A percentile compares a stretch with the other conserved stretches of the same genome.
phyloP scores from a whole-genome alignment of 768 basidiomycete genomes.

The Pholiota molesta region DNA sequence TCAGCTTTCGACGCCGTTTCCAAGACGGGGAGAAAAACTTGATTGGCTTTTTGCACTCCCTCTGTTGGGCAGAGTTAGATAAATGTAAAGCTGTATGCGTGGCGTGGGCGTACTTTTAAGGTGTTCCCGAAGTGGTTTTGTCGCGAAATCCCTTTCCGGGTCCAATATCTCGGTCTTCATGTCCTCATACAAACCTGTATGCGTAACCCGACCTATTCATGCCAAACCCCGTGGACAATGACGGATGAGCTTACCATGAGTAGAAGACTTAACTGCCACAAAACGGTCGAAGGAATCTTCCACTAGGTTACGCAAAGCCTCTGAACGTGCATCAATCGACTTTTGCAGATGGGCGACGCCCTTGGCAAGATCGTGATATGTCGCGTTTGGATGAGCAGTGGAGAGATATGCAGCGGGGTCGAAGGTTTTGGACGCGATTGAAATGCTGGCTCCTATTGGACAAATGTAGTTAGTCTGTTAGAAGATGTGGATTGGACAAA shows the following conservation, averaged over 20 bases:
- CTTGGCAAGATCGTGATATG: conserved; percentile 82
- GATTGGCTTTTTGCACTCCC: conserved; percentile 86
- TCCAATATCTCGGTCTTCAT: conserved; percentile 92
- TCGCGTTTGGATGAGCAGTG: conserved; percentile 89
- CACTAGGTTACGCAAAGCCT: conserved; percentile 91
- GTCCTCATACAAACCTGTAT: conserved; percentile 79
- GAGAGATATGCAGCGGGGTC: conserved; percentile 93
- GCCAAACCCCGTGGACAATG: neutral
- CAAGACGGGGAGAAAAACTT: conserved; percentile 93
- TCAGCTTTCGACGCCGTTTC: conserved; percentile 94
- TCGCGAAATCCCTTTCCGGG: conserved; percentile 76
- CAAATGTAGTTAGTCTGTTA: neutral
- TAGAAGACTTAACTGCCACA: conserved; percentile 93
- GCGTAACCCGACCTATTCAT: conserved; percentile 5
- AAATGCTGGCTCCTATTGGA: conserved; percentile 69
- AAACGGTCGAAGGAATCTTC: conserved; percentile 98
- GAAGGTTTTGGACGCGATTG: conserved; percentile 91
- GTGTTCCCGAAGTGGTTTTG: conserved; percentile 77
- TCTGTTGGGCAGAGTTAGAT: too few relatives aligned
- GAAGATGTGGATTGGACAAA: neutral
- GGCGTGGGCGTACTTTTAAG: conserved; percentile 75
- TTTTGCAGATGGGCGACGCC: conserved; percentile 73
- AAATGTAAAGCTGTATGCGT: neutral
- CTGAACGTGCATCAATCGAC: conserved; percentile 85
- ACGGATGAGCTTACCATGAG: conserved; percentile 64